phyloP scores from a whole-genome alignment of 2,329 filamentous ascomycete genomes.

The Aspergillus flavus region DNA sequence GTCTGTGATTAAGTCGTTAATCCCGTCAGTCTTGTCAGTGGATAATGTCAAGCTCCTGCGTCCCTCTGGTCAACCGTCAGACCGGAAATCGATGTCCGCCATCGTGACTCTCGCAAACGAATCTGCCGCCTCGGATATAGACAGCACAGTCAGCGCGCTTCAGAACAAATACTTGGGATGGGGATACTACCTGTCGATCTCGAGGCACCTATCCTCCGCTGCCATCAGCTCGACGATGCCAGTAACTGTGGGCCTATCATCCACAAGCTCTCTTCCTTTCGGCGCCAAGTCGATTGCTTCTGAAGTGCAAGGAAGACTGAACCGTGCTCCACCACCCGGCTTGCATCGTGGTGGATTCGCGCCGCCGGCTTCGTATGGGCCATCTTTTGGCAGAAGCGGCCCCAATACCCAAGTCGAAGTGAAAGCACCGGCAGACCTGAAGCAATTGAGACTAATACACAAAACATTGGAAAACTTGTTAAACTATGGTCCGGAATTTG shows the following conservation, averaged over 20 bases:
- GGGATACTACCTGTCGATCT: slow-evolving; percentile 78
- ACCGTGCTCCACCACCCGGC: slow-evolving; percentile 51
- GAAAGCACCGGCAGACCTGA: slow-evolving; percentile 74
- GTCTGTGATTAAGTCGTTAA: slow-evolving; percentile 52
- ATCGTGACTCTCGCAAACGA: slow-evolving; percentile 81
- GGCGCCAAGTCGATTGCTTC: slow-evolving; percentile 69
- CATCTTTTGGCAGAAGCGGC: slow-evolving; percentile 49
- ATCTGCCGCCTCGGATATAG: slow-evolving; percentile 80
- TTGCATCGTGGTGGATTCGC: slow-evolving; percentile 68
- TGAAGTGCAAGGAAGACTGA: slow-evolving; percentile 50
- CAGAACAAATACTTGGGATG: slow-evolving; percentile 85
- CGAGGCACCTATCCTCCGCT: slow-evolving; percentile 79
- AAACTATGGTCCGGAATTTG: slow-evolving; percentile 81
- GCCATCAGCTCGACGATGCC: slow-evolving; percentile 61
- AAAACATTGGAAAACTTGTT: slow-evolving; percentile 81
- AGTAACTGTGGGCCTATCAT: slow-evolving; percentile 49
- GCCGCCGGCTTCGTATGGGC: slow-evolving; percentile 72
- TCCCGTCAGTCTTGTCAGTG: slow-evolving; percentile 61
- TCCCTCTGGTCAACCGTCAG: slow-evolving; percentile 51
- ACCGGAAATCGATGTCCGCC: slow-evolving; percentile 73
- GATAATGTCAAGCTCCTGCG: slow-evolving; percentile 74
- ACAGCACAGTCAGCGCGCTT: slow-evolving; percentile 73
- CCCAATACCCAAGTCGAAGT: slow-evolving; percentile 69
- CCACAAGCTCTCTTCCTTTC: slow-evolving; percentile 66
- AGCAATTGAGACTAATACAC: slow-evolving; percentile 80